These are phyloP conservation scores for Mikania micrantha DNA, from an alignment of 129 eudicot species.

Conservation along the genomic window DNA sequence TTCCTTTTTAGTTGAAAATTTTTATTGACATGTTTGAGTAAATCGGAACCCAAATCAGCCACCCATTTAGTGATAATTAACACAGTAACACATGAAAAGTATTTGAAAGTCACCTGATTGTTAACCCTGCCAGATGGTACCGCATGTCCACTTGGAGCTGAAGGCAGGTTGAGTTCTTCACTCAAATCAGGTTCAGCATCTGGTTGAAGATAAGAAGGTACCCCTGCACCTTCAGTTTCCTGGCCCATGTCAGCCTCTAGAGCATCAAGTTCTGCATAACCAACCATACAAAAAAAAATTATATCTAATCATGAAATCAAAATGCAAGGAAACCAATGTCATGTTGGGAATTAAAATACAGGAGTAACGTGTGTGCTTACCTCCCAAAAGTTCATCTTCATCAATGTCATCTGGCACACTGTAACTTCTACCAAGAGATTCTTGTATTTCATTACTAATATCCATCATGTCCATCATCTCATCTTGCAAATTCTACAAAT, in stretches of 20 bases:
- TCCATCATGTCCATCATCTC: conserved; percentile 99
- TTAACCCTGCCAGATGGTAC: conserved; percentile 59
- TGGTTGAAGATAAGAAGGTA: conserved; percentile 95
- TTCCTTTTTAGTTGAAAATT: background rate
- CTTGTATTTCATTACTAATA: conserved; percentile 93
- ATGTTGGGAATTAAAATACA: background rate
- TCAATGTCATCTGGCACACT: conserved; percentile 94
- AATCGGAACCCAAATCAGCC: background rate
- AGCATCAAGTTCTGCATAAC: conserved; percentile 86
- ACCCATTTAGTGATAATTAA: conserved; percentile 6
- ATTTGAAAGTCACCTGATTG: conserved; percentile 37
- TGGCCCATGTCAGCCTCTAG: conserved; percentile 90
- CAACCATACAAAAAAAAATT: background rate
- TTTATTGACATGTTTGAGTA: background rate
- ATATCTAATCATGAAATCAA: background rate
- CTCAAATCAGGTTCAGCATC: conserved; percentile 67
- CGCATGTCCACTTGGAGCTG: conserved; percentile 74
- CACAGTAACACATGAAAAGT: background rate
- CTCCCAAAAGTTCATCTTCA: conserved; percentile 98
- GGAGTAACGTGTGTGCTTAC: conserved; percentile 30
- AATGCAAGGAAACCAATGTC: conserved; percentile 7
- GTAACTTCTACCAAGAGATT: conserved; percentile 92
- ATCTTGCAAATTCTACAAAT: conserved; percentile 81
- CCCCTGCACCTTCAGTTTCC: conserved; percentile 83
- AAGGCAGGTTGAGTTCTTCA: conserved; percentile 70